phyloP scores from a whole-genome alignment of 1,284 basidiomycete species.

The Xerocomus subilludens region DNA sequence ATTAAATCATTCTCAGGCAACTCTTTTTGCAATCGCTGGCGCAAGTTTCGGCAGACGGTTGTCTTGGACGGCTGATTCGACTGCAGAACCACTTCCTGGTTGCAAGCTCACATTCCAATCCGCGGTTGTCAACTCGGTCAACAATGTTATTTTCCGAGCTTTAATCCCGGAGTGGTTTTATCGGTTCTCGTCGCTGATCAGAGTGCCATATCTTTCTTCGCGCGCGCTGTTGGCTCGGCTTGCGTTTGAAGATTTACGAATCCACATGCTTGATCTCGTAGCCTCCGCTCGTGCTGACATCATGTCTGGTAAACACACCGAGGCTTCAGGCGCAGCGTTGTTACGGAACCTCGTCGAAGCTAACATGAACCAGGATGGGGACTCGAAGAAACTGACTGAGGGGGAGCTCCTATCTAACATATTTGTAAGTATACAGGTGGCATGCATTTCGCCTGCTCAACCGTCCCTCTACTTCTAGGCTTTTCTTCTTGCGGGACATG shows the following conservation, averaged over 20 bases:
- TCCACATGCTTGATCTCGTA: slow-evolving; percentile 58
- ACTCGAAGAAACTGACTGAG: slow-evolving; percentile 54
- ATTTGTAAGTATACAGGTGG: slow-evolving; percentile 53
- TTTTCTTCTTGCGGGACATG: slow-evolving; percentile 56
- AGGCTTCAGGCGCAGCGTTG: slow-evolving; percentile 54
- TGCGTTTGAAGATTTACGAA: slow-evolving; percentile 54
- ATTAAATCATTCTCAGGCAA: slow-evolving; percentile 43
- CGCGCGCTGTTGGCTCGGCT: slow-evolving; percentile 43
- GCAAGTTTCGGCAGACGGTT: slow-evolving; percentile 59
- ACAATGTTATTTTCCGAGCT: slow-evolving; percentile 50
- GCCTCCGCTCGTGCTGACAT: slow-evolving; percentile 53
- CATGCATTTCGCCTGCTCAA: neutral
- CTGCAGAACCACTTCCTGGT: slow-evolving; percentile 47
- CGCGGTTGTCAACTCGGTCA: slow-evolving; percentile 51
- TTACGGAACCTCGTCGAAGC: slow-evolving; percentile 61
- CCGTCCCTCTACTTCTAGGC: slow-evolving; percentile 39
- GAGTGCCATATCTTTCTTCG: slow-evolving; percentile 54
- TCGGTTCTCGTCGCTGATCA: slow-evolving; percentile 45
- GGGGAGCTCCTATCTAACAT: slow-evolving; percentile 60
- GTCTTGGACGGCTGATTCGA: slow-evolving; percentile 51
- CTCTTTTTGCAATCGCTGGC: slow-evolving; percentile 57
- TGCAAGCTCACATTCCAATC: slow-evolving; percentile 53
- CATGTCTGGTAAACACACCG: slow-evolving; percentile 37
- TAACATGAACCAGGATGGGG: slow-evolving; percentile 55
- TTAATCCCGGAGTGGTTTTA: slow-evolving; percentile 53